These are phyloP conservation scores for Rhodotorula graminis DNA, from an alignment of 768 basidiomycete genomes.

Conservation along the genomic window DNA sequence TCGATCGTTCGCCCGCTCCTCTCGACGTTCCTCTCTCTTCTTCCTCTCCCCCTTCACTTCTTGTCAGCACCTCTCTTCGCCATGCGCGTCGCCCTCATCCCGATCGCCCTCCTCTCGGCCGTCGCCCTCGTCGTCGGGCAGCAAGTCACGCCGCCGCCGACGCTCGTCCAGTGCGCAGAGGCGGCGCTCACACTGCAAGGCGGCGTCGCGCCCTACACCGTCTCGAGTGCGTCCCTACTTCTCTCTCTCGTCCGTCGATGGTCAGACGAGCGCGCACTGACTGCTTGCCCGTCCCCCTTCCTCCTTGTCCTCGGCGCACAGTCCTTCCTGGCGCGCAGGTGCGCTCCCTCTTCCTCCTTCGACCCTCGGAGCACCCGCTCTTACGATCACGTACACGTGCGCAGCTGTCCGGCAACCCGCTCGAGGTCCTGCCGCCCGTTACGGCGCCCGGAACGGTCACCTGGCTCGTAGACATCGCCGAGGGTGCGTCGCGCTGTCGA, in stretches of 20 bases:
- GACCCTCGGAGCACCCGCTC: too few species aligned
- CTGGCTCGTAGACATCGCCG: neutral
- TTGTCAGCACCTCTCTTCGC: neutral
- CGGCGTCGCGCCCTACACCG: neutral
- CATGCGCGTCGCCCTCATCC: neutral
- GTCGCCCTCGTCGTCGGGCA: neutral
- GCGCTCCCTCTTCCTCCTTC: neutral
- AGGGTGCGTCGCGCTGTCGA: neutral
- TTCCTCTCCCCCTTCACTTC: neutral
- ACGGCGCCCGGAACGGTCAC: neutral
- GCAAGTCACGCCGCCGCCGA: conserved; percentile 6
- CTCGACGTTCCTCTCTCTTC: neutral
- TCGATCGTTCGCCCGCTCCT: neutral
- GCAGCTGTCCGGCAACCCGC: neutral
- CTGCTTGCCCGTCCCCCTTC: neutral
- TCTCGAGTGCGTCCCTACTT: neutral
- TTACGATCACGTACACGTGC: too few species aligned
- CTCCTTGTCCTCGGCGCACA: neutral
- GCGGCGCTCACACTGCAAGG: conserved; percentile 8
- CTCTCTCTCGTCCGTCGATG: neutral
- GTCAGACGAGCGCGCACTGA: neutral
- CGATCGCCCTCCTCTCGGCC: neutral
- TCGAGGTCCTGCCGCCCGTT: conserved; percentile 4
- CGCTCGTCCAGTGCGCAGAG: neutral
- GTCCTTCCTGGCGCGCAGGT: conserved; percentile 11